Evolutionary conservation across 305 asterid genomes (phyloP).

Genomic region (Ajuga reptans): DNA sequence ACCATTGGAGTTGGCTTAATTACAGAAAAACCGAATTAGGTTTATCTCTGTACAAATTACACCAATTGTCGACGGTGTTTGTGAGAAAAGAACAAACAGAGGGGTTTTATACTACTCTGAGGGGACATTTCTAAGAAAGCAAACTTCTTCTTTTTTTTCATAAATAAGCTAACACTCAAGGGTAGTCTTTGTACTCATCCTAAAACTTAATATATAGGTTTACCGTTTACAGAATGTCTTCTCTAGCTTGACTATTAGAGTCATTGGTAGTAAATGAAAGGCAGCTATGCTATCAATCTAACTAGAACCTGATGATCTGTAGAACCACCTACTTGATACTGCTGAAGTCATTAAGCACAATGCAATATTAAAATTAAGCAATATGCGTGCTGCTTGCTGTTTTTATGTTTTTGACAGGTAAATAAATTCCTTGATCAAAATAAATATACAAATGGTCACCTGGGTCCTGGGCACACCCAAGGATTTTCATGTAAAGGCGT

Average conservation of each 20-base stretch:
- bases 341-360: neutral
- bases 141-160: too few relatives aligned
- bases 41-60: neutral
- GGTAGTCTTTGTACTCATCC: neutral
- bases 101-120: too few relatives aligned
- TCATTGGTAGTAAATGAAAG: neutral
- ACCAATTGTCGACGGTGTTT: neutral
- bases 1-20: neutral
- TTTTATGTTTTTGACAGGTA: too few relatives aligned
- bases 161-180: neutral
- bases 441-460: too few relatives aligned
- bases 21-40: neutral
- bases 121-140: neutral
- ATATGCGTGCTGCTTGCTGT: neutral
- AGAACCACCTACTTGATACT: neutral
- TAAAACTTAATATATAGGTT: neutral
- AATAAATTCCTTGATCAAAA: too few relatives aligned
- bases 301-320: neutral
- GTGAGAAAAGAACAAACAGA: too few relatives aligned
- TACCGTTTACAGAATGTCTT: neutral
- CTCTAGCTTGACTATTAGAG: constrained; percentile 5
- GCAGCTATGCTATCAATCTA: neutral
- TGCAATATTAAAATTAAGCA: neutral
- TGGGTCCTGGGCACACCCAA: too few relatives aligned
- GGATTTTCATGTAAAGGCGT: too few relatives aligned